A percentile compares a stretch with the other conserved stretches of the same genome.
phyloP scores from a whole-genome alignment of 2,329 filamentous ascomycete genomes.

The Penicillium sp. region DNA sequence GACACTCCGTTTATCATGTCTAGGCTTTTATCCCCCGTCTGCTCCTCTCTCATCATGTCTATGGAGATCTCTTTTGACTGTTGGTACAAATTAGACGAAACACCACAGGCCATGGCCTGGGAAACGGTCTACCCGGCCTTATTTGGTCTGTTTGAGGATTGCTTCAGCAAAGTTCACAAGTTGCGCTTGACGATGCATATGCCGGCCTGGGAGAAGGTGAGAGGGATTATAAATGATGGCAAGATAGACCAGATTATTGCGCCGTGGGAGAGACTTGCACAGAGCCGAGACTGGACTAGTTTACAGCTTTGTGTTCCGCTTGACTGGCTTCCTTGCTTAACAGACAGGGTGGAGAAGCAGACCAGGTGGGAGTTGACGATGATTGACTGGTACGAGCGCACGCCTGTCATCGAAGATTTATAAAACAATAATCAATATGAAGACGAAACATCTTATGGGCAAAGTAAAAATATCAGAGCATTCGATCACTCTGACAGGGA shows the following conservation, averaged over 20 bases:
- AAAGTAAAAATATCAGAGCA: too few relatives aligned
- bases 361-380: slow-evolving; percentile 2
- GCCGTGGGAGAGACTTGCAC: slow-evolving; percentile 1
- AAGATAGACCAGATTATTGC: slow-evolving; percentile 1
- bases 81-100: background rate
- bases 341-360: background rate
- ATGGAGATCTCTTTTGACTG: background rate
- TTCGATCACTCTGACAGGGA: too few relatives aligned
- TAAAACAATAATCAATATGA: too few relatives aligned
- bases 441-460: too few relatives aligned
- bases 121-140: slow-evolving; percentile 1
- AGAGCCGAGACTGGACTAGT: background rate
- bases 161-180: background rate
- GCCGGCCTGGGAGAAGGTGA: background rate
- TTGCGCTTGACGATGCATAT: slow-evolving; percentile 3
- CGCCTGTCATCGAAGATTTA: background rate
- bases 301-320: slow-evolving; percentile 6
- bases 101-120: background rate
- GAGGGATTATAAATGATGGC: background rate
- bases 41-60: background rate
- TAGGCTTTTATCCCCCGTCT: slow-evolving; percentile 1
- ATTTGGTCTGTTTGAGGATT: background rate
- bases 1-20: slow-evolving; percentile 4
- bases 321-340: slow-evolving; percentile 4
- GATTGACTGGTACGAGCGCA: background rate